Evolutionary conservation across 805 yeast species (phyloP).

Genomic region (Candida ipomoeae): DNA sequence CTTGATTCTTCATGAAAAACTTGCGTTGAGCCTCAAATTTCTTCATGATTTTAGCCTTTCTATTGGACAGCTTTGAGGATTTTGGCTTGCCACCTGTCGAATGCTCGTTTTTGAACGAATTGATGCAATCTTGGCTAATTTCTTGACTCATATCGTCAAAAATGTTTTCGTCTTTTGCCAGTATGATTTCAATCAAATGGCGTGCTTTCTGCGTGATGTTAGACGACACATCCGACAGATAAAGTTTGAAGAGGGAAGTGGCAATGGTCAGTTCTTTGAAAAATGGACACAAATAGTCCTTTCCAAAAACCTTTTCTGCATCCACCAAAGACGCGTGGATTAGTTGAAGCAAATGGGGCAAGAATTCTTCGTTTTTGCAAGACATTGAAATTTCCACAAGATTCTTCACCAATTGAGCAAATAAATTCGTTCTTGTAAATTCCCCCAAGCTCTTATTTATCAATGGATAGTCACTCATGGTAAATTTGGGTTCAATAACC

Average conservation of each 20-base stretch:
- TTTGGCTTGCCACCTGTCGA: conserved; percentile 39
- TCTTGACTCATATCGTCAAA: conserved; percentile 49
- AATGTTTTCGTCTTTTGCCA: conserved; percentile 46
- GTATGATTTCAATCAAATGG: conserved; percentile 46
- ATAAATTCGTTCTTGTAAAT: conserved; percentile 47
- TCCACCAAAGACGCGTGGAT: conserved; percentile 61
- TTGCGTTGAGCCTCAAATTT: conserved; percentile 56
- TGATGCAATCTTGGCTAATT: conserved; percentile 54
- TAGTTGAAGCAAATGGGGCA: conserved; percentile 62
- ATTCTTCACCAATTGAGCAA: conserved; percentile 57
- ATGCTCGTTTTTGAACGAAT: conserved; percentile 38
- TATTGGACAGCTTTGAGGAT: conserved; percentile 48
- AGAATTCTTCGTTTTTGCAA: conserved; percentile 47
- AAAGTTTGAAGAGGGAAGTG: conserved; percentile 27
- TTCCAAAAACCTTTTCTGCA: conserved; percentile 41
- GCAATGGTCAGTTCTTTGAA: conserved; percentile 51
- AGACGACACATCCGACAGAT: conserved; percentile 48
- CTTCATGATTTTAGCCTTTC: conserved; percentile 58
- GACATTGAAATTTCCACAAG: conserved; percentile 52
- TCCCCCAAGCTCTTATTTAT: conserved; percentile 42
- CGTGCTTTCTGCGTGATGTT: conserved; percentile 38
- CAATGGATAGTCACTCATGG: conserved; percentile 24
- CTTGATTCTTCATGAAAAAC: conserved; percentile 38
- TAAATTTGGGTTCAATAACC: conserved; percentile 35
- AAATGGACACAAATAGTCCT: conserved; percentile 35